Base-by-base conservation (phyloP, 768 basidiomycete genomes). In the Serendipita sp. region DNA sequence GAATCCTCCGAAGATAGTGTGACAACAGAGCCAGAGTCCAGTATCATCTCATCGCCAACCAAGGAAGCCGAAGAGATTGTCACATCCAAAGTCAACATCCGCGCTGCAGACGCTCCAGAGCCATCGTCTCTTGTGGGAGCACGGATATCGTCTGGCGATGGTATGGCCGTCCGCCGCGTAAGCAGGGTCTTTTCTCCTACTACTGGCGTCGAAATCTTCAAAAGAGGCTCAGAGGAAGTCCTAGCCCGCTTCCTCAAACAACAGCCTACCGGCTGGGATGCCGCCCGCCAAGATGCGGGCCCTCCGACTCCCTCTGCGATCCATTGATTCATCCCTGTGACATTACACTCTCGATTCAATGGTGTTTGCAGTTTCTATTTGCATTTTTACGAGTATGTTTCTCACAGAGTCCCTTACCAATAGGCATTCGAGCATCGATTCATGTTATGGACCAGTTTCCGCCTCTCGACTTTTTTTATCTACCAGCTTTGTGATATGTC, bases 171-270 rank as follows among this genome's bases (percentile, higher is more conserved):
- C 56, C 68, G 54, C 47, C 68, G 67, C 28, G 71, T 79, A 23
- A 81, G 79, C 2, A 80, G 90, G 23, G 85, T 88, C 3, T 95
- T 88, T 84, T 91, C 93, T 71, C 91, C 91, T 16, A 84, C 85
- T 8, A 84, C 91, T 23, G 86, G 85, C 48, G 84, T 93, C 2
- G 91, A 94, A 66, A 70, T 88, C 45, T 91, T 93, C 75, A 93
- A 91, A 73, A 83, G 82, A 63, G 86, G 86, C 13, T 91, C 90
- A 1, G 91, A 94, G 72, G 88, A 93, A 69, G 89, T 92, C 30
- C 78, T 94, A 34, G 83, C 88, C 56, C 92, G 94, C 74, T 76
- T 92, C 76, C 86, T 82, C 70, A 23, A 60, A 36, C 30, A 60
- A 10, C 56, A 23, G 10, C 36, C 56, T 4, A 35, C 10, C 10